Evolutionary conservation across 2,329 filamentous ascomycete genomes (phyloP).

Genomic region (Ascochyta viciae-villosae): DNA sequence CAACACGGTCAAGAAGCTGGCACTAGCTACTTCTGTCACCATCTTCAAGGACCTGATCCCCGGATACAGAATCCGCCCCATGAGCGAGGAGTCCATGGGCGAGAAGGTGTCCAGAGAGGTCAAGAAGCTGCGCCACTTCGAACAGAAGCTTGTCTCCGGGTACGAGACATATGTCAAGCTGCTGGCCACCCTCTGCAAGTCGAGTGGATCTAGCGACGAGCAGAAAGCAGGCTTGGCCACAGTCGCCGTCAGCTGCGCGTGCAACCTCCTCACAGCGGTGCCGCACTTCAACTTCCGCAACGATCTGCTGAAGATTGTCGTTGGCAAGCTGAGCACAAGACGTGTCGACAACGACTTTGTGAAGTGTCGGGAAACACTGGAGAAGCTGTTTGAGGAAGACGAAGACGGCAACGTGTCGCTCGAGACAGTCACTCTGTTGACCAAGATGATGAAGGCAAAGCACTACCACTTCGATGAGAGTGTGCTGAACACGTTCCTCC

Average conservation of each 20-base stretch:
- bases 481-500: conserved; percentile 88
- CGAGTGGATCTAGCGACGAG: conserved; percentile 53
- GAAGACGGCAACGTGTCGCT: conserved; percentile 88
- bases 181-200: conserved; percentile 71
- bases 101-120: conserved; percentile 93
- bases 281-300: conserved; percentile 97
- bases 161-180: conserved; percentile 87
- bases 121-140: conserved; percentile 79
- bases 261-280: conserved; percentile 78
- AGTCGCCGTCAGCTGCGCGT: conserved; percentile 85
- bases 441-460: conserved; percentile 93
- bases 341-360: conserved; percentile 76
- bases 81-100: conserved; percentile 74
- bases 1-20: conserved; percentile 80
- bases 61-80: conserved; percentile 89
- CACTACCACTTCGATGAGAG: conserved; percentile 84
- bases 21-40: conserved; percentile 83
- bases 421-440: conserved; percentile 82
- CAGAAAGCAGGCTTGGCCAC: conserved; percentile 63
- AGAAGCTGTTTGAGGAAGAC: conserved; percentile 83
- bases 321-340: conserved; percentile 79
- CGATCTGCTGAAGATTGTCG: conserved; percentile 85
- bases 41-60: conserved; percentile 97
- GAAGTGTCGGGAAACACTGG: conserved; percentile 79
- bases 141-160: conserved; percentile 82